These are phyloP conservation scores for Pichia sp. DNA, from an alignment of 1,139 yeast species.

Conservation along the genomic window DNA sequence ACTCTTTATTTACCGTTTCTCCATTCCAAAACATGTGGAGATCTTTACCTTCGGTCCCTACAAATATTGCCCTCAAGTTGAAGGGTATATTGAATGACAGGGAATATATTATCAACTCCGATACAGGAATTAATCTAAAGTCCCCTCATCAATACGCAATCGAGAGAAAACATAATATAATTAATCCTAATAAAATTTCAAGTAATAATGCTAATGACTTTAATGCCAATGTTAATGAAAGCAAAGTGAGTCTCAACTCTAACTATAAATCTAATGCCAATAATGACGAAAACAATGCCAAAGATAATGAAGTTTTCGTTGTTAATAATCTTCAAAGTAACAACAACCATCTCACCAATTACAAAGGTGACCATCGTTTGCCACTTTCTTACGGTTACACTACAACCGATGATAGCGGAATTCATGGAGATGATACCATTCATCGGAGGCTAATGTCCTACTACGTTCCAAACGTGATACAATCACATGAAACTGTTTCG, in stretches of 20 bases:
- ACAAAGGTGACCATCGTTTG: not conserved
- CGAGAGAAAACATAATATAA: slow-evolving; percentile 6
- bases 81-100: slow-evolving; percentile 47
- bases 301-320: slow-evolving; percentile 2
- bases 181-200: not conserved
- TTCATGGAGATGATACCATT: slow-evolving; percentile 82
- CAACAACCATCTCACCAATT: not conserved
- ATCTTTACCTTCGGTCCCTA: slow-evolving; percentile 48
- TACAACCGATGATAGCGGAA: slow-evolving; percentile 79
- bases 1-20: slow-evolving; percentile 76
- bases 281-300: not conserved
- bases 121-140: slow-evolving; percentile 18
- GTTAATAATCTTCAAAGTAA: not conserved
- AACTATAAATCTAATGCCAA: not conserved
- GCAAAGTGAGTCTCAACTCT: not conserved
- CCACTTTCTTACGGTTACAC: slow-evolving; percentile 55
- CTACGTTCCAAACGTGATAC: slow-evolving; percentile 74
- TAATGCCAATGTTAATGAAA: not conserved
- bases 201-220: not conserved
- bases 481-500: slow-evolving; percentile 28
- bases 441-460: slow-evolving; percentile 61
- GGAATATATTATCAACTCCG: slow-evolving; percentile 38
- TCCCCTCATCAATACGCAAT: slow-evolving; percentile 26
- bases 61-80: slow-evolving; percentile 44
- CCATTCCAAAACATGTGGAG: slow-evolving; percentile 85